Percentiles rank a stretch among this genome's conserved stretches.
These are phyloP conservation scores for Parasitella parasitica DNA, from an alignment of 371 early-diverging fungal genomes.

Conservation along the genomic window DNA sequence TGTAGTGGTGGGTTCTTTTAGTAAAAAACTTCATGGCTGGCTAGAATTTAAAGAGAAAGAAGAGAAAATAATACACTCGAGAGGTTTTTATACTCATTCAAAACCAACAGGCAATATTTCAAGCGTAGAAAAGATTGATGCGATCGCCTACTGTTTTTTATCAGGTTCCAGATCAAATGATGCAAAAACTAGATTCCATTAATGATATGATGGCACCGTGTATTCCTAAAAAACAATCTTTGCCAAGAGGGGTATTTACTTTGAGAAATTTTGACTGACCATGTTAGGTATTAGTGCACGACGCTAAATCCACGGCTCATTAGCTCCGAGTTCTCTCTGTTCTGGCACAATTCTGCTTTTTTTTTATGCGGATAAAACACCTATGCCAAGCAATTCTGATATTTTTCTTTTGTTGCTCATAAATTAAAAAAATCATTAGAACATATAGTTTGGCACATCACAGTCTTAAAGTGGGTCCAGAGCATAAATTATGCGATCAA, in stretches of 20 bases:
- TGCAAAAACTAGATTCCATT: too few species aligned
- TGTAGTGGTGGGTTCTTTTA: not conserved
- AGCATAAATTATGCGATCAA: too few species aligned
- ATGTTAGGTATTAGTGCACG: not conserved
- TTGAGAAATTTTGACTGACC: not conserved
- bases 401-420: too few species aligned
- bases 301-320: not conserved
- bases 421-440: too few species aligned
- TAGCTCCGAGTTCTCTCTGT: not conserved
- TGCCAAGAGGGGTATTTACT: not conserved
- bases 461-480: too few species aligned
- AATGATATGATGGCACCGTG: too few species aligned
- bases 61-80: not conserved
- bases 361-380: not conserved
- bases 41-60: not conserved
- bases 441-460: too few species aligned
- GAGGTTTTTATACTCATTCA: not conserved
- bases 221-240: too few species aligned
- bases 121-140: too few species aligned
- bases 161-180: too few species aligned
- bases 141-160: too few species aligned
- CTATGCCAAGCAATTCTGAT: not conserved
- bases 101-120: too few species aligned
- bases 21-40: not conserved
- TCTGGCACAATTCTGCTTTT: not conserved